Base-by-base conservation (phyloP, 2,329 filamentous ascomycete genomes). In the Coleophoma eucalyptorum region DNA sequence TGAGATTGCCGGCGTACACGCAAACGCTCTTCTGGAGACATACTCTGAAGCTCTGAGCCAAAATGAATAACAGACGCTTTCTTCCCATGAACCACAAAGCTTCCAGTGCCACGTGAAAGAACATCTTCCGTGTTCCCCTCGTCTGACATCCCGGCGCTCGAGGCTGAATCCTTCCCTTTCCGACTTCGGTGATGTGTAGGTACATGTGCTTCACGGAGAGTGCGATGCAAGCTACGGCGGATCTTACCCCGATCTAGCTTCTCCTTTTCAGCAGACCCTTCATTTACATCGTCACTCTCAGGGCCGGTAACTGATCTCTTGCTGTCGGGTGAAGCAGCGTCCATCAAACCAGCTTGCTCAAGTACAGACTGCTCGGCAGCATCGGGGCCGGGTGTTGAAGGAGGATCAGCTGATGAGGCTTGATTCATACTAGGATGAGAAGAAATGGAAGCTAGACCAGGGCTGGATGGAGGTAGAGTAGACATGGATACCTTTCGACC, bases 11-110 rank as follows among this genome's bases (percentile, higher is more conserved):
- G 88, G 49, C 84, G 79, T 45, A 85, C 73, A 51, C 84, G 81
- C 40, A 90, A 71, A 35, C 86, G 83, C 62, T 92, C 87, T 54
- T 93, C 89, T 0, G 83, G 78, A 1, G 86, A 79, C 69, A 92
- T 82, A 52, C 80, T 86, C 62, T 93, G 86, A 73, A 96, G 85
- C 60, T 96, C 93, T n/a, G 86, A 84, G 8, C 92, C 91, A 65
- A 99, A 95, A n/a, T 90, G 95, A 59, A 99, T 90, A 50, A 99
- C 89, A 1, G 91, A 96, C 3, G 94, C 94, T 69, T 99, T 97
- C 74, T 97, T 99, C 54, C 94, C 93, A 64, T 99, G 94, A 4
- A 99, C 86, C 4, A 94, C 96, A 67, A 99, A 99, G 61, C 90
- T 96, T 5, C 90, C 90, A 12, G 89, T 83, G 12, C 87, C 87